These are phyloP conservation scores for Eleusine coracana DNA, from an alignment of 176 grass and related monocot genomes.

Conservation along the genomic window DNA sequence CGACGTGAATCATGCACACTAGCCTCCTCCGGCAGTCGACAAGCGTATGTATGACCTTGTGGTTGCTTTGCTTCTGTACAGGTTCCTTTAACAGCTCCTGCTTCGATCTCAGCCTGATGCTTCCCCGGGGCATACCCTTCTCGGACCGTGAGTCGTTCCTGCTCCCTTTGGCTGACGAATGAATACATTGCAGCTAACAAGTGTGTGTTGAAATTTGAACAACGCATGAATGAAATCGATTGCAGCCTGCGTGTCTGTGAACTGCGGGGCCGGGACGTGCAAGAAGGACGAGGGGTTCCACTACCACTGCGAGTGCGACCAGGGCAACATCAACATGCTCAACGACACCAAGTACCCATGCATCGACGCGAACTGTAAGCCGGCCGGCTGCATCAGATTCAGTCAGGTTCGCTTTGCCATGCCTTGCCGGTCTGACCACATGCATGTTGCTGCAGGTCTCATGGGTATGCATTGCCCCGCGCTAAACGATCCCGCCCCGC, in stretches of 20 bases:
- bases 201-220: no score
- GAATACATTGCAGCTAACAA: no score
- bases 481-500: neutral
- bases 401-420: neutral
- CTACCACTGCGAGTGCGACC: slow-evolving; percentile 26
- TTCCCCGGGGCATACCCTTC: slow-evolving; percentile 7
- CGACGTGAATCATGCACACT: no score
- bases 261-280: slow-evolving; percentile 39
- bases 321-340: slow-evolving; percentile 20
- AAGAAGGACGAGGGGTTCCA: neutral
- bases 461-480: slow-evolving; percentile 9
- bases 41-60: neutral
- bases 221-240: no score
- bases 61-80: neutral
- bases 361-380: slow-evolving; percentile 24
- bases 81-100: neutral
- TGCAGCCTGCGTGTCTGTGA: slow-evolving; percentile 25
- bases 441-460: neutral
- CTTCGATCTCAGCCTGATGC: neutral
- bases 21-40: no score
- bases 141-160: slow-evolving; percentile 21
- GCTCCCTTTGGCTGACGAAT: neutral
- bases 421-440: neutral
- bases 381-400: neutral
- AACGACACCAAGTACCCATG: slow-evolving; percentile 19